Percentiles rank a stretch among this genome's conserved stretches.
Evolutionary conservation across 1,284 basidiomycete genomes (phyloP).

Genomic region (Wolfiporia cocos): DNA sequence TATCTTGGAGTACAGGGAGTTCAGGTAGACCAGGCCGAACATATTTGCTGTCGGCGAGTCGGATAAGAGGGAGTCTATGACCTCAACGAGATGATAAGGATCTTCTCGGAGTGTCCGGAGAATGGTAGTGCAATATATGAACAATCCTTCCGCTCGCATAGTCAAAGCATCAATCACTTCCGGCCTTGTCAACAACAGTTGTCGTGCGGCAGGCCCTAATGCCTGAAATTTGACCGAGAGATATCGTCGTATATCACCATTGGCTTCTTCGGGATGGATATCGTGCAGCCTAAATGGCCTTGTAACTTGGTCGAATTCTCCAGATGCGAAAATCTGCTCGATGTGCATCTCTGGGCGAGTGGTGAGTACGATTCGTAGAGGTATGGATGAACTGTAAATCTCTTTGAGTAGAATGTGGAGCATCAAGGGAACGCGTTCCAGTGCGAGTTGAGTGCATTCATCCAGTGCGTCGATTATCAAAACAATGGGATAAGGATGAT

Average conservation of each 20-base stretch:
- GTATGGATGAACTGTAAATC: neutral
- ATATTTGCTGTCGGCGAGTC: neutral
- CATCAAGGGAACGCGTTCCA: neutral
- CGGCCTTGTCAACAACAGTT: neutral
- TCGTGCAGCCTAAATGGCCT: neutral
- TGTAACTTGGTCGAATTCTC: neutral
- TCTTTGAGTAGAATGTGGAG: neutral
- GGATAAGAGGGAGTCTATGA: neutral
- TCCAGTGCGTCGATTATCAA: slow-evolving; percentile 9
- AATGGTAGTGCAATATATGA: neutral
- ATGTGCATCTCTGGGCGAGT: slow-evolving; percentile 5
- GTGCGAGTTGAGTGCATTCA: slow-evolving; percentile 4
- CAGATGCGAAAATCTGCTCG: neutral
- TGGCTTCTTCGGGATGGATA: neutral
- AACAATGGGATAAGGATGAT: neutral
- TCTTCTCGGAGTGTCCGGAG: neutral
- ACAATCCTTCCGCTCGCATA: neutral
- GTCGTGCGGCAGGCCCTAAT: neutral
- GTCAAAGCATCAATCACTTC: neutral
- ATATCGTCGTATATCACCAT: neutral
- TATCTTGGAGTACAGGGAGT: neutral
- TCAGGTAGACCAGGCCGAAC: neutral
- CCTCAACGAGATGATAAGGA: neutral
- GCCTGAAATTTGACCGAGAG: neutral
- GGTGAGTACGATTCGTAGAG: slow-evolving; percentile 9